Evolutionary conservation across 2,329 filamentous ascomycete genomes (phyloP), one percentile per base, ranked within the genome.

Genomic region (Zelopaecilomyces penicillatus): DNA sequence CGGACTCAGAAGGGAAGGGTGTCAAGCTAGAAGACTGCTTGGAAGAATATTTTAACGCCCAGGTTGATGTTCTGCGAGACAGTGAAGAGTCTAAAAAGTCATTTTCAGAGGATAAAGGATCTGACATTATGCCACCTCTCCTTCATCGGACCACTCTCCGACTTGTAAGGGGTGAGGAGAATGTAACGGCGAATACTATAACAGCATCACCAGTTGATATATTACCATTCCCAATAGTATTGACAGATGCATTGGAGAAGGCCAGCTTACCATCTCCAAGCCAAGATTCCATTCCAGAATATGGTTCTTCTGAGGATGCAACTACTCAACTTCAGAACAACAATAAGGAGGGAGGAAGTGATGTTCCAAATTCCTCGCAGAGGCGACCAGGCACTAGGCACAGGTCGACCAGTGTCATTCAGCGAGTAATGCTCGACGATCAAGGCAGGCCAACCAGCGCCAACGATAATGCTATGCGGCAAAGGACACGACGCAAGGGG

Each of bases 21-120:
- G 75, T 96, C 49, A 89, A 83, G 29, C 68, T 98, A 19, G 93
- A 97, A 64, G 86, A 94, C 53, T 97, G 91, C 55, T 67, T 98
- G 12, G 90, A 96, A 61, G 82, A 85, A 43, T 97, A 96, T 58
- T 97, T 97, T 73, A 96, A 97, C 64, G 90, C 90, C 46, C 78
- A 82, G 45, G 88, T 98, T 43, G 89, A 96, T 57, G 89, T 98
- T 3, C 82, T 85, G 52, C 77, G 91, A 42, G 85, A 91, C 46
- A 76, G 73, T 43, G 64, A 72, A 30, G 75, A 77, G 43, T 74
- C 81, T 51, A 75, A 76, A 54, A 63, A 68, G 46, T 57, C 60
- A 11, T 45, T 43, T 8, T 41, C 54, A 2, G 61, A 64, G 8
- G 63, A 66, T 7, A 50, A 42, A 39, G 49, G 37, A 28, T 39